phyloP scores from a whole-genome alignment of 2,329 filamentous ascomycete genomes.

The Ceratocystis eucalypticola region DNA sequence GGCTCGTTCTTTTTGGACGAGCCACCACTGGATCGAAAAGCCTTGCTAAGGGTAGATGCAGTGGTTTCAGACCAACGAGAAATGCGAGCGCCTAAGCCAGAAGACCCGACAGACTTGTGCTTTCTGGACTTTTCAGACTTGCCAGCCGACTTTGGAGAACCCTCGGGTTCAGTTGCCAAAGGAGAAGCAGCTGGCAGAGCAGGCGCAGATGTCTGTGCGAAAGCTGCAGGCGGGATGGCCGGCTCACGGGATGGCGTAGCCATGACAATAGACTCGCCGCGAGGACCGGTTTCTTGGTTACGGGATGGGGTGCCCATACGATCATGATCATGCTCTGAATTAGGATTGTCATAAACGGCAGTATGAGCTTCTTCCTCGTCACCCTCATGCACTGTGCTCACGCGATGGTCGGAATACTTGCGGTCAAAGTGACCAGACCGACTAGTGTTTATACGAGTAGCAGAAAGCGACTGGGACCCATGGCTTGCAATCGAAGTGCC shows the following conservation, averaged over 20 bases:
- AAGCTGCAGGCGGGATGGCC: constrained; percentile 9
- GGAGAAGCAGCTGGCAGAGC: constrained; percentile 1
- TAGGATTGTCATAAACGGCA: constrained; percentile 32
- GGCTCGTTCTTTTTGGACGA: constrained; percentile 43
- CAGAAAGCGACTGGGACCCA: constrained; percentile 26
- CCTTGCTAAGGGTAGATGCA: constrained; percentile 69
- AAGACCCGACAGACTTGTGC: constrained; percentile 74
- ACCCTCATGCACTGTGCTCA: constrained; percentile 77
- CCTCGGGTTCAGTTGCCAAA: constrained; percentile 52
- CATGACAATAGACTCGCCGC: constrained; percentile 15
- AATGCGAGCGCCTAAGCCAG: constrained; percentile 73
- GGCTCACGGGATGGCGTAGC: constrained; percentile 13
- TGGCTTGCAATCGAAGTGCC: constrained; percentile 34
- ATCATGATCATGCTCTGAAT: constrained; percentile 27
- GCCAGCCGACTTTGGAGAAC: constrained; percentile 44
- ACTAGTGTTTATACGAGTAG: constrained; percentile 37
- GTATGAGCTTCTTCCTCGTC: constrained; percentile 51
- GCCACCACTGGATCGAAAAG: constrained; percentile 51
- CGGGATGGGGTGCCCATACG: constrained; percentile 6
- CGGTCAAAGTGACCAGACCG: constrained; percentile 58
- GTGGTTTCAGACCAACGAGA: constrained; percentile 97
- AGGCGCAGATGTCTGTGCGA: constrained; percentile 4
- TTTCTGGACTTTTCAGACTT: constrained; percentile 65
- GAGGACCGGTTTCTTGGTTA: constrained; percentile 9
- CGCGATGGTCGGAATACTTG: constrained; percentile 60